A percentile compares a stretch with the other conserved stretches of the same genome.
Evolutionary conservation across 768 basidiomycete species (phyloP).

Genomic region (Mrakia hoshinonis): DNA sequence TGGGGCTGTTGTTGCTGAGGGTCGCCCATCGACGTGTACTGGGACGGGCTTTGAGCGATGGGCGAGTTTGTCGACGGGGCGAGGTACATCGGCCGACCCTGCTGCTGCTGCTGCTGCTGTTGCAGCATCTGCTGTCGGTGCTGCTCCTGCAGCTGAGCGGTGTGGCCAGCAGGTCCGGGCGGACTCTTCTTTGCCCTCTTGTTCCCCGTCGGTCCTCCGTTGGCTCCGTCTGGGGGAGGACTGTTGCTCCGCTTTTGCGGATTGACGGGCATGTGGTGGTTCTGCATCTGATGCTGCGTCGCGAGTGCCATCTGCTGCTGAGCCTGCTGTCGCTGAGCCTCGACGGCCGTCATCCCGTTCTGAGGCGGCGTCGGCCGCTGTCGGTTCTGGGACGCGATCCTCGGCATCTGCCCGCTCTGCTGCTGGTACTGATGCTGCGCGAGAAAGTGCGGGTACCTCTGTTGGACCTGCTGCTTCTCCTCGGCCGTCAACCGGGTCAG

Average conservation of each 20-base stretch:
- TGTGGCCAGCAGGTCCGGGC: too few relatives aligned
- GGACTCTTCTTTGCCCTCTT: too few relatives aligned
- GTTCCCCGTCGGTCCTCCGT: too few relatives aligned
- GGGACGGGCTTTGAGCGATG: not conserved
- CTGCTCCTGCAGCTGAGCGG: constrained; percentile 2
- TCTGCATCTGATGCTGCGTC: constrained; percentile 10
- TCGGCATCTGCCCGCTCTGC: too few relatives aligned
- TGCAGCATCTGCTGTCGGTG: not conserved
- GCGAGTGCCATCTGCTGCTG: not conserved
- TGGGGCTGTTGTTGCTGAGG: not conserved
- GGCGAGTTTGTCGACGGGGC: not conserved
- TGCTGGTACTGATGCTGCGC: too few relatives aligned
- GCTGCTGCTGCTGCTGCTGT: not conserved
- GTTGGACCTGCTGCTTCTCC: too few relatives aligned
- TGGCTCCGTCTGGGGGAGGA: too few relatives aligned
- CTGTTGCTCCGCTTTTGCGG: too few relatives aligned
- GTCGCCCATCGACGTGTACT: not conserved
- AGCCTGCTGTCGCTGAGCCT: not conserved
- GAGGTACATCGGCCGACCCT: not conserved
- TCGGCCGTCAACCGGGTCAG: too few relatives aligned
- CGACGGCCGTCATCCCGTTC: not conserved
- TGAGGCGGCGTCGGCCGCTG: not conserved
- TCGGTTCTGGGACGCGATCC: too few relatives aligned
- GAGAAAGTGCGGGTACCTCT: too few relatives aligned
- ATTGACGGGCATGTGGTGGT: not conserved